Conservation (phyloP, 2,329 filamentous ascomycete genomes). For the Ophiostoma piceae region DNA sequence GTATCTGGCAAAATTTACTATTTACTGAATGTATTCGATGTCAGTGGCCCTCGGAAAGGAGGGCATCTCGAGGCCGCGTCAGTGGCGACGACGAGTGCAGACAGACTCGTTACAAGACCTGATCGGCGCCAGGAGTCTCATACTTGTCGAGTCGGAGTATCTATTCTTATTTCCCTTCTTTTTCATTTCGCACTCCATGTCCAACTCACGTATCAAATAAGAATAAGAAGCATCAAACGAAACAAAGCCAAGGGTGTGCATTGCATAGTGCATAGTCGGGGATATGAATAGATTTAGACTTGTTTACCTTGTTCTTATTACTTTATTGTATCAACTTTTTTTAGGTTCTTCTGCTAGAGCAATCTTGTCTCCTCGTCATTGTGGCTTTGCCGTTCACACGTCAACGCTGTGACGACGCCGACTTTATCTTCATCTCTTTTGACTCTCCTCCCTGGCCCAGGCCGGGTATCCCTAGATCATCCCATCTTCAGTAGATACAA, state of each 20-base stretch:
- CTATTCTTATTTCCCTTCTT: neutral
- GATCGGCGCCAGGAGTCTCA: neutral
- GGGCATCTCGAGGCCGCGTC: conserved; percentile 2
- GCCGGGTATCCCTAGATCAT: neutral
- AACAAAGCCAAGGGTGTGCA: conserved; percentile 1
- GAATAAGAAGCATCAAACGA: neutral
- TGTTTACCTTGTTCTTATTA: neutral
- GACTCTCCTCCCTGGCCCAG: neutral
- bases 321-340: neutral
- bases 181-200: too few species aligned
- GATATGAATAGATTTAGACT: neutral
- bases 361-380: neutral
- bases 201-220: neutral
- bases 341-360: neutral
- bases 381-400: neutral
- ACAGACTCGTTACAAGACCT: neutral
- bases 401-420: conserved; percentile 1
- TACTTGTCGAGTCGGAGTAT: neutral
- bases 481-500: neutral
- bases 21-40: neutral
- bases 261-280: neutral
- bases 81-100: neutral
- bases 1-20: neutral
- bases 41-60: neutral
- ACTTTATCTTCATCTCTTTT: neutral